Conservation (phyloP, 176 grass and related monocot species). For the Cymbopogon citratus region DNA sequence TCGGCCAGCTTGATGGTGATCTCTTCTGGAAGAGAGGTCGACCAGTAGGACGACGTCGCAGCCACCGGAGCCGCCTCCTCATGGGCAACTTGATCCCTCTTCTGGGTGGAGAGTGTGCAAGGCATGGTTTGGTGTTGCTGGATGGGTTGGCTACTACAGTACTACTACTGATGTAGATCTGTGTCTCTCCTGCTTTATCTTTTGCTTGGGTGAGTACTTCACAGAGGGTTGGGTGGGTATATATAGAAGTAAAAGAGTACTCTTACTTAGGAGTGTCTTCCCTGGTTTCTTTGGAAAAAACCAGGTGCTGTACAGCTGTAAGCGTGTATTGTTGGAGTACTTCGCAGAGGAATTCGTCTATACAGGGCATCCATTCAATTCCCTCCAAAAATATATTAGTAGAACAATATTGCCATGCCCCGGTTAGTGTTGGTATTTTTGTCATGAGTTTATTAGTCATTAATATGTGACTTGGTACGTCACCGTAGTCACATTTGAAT, state of each 20-base stretch:
- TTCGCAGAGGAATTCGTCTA: too few species aligned
- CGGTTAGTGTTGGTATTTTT: neutral
- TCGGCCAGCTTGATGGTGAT: too few species aligned
- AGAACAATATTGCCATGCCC: neutral
- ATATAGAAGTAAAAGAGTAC: too few species aligned
- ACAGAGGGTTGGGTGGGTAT: too few species aligned
- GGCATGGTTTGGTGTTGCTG: too few species aligned
- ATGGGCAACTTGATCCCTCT: neutral
- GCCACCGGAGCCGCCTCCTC: neutral
- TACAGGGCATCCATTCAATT: neutral
- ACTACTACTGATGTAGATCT: too few species aligned
- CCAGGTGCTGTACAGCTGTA: neutral
- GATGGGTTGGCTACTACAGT: too few species aligned
- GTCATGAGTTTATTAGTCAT: neutral
- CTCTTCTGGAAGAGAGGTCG: neutral
- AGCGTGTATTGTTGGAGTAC: too few species aligned
- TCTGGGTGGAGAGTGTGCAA: neutral
- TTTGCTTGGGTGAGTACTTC: too few species aligned
- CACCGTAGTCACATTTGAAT: neutral
- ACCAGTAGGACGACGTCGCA: neutral
- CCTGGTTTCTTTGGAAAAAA: too few species aligned
- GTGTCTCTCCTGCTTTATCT: too few species aligned
- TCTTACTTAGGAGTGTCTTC: too few species aligned
- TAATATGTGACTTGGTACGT: neutral
- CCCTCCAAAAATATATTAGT: neutral